Base-by-base conservation (phyloP, 768 basidiomycete species). In the Russula sp. region DNA sequence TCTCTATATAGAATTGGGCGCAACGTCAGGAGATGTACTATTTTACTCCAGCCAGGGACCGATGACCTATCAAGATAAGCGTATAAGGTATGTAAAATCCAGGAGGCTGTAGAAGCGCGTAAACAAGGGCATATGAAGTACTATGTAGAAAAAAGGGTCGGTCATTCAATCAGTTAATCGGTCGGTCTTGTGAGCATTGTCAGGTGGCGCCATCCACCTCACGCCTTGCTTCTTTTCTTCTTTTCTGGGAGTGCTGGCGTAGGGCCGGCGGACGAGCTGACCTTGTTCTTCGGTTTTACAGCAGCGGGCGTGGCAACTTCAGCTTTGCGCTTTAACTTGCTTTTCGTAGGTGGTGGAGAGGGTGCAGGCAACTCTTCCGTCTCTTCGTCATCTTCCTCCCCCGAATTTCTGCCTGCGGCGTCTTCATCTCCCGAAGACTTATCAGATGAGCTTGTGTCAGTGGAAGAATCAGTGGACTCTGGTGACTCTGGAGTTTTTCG, bases 191-290 rank as follows among this genome's bases (percentile, higher is more conserved):
- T 49, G 62, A 53, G 45, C 46, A 42, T 53, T 13, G 60, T 61
- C 63, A 61, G 48, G 60, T 57, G 63, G 60, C 25, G 36, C 25
- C 14, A 57, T 56, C 47, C 48, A 65, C 77, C 78, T 61, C 77
- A 75, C 32, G 72, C 67, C 63, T 69, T 73, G 64, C 74, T 73
- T 63, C 76, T 70, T 71, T 83, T 82, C 71, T 78, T 79, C 58
- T 74, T 77, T 41, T 76, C 69, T 48, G 69, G 67, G 74, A 72
- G 70, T 39, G 62, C 52, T 41, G 58, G 46, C 39, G 48, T 34
- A 13, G 51, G 51, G 34, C 18, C 58, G 42, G 52, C 43, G 32
- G 62, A 29, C 10, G 51, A 43, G 51, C 52, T 59, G 35, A 43
- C 36, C 59, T 53, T 60, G 22, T 61, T 16, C 52, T 63, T 63